phyloP scores from a whole-genome alignment of 768 basidiomycete species.

The Trichaptum fuscoviolaceum region DNA sequence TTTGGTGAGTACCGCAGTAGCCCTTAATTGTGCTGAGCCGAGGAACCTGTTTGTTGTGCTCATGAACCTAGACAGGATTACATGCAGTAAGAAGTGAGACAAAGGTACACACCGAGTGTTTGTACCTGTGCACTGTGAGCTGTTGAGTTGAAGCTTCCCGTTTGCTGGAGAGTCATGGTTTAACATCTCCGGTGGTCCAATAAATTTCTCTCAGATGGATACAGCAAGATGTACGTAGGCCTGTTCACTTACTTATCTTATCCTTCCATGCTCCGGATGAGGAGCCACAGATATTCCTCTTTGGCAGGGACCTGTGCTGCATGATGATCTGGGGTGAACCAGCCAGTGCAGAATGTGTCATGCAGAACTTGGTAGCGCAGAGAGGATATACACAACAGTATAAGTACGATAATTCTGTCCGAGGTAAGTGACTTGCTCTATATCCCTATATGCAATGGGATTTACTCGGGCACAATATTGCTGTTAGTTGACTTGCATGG shows the following conservation, averaged over 20 bases:
- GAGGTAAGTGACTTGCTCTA: constrained; percentile 24
- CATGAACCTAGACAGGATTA: constrained; percentile 28
- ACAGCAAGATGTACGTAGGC: constrained; percentile 33
- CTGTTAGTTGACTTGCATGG: constrained; percentile 27
- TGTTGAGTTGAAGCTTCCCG: background rate
- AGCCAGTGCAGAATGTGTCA: constrained; percentile 42
- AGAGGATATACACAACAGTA: constrained; percentile 42
- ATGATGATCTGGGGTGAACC: constrained; percentile 41
- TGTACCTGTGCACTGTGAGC: constrained; percentile 44
- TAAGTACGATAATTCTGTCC: constrained; percentile 33
- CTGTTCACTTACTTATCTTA: background rate
- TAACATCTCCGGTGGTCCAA: constrained; percentile 31
- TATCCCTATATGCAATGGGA: too few relatives aligned
- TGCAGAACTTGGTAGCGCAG: constrained; percentile 44
- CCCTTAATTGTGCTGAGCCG: too few relatives aligned
- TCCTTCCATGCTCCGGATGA: constrained; percentile 23
- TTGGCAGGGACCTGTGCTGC: constrained; percentile 34
- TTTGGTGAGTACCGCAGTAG: constrained; percentile 6
- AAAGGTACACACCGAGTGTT: constrained; percentile 40
- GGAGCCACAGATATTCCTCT: constrained; percentile 30
- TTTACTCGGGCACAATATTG: too few relatives aligned
- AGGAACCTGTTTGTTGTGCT: background rate
- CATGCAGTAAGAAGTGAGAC: constrained; percentile 38
- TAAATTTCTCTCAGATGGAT: constrained; percentile 40
- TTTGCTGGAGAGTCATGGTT: background rate